Conservation (phyloP, 164 flowering plant genomes). For the Vitis rupestris region DNA sequence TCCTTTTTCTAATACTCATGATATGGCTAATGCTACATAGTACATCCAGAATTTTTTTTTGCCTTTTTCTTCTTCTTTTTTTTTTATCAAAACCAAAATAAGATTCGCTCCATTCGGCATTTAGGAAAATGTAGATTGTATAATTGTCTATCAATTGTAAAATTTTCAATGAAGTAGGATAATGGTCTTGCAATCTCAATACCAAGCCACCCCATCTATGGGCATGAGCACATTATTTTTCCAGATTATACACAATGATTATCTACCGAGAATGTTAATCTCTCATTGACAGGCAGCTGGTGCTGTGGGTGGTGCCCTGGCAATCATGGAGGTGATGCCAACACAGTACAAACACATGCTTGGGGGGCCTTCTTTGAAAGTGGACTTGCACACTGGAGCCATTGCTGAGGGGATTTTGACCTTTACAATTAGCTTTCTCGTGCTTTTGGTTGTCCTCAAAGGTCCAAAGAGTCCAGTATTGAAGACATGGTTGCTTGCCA, state of each 20-base stretch:
- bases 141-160: too few relatives aligned
- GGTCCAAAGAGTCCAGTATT: constrained; percentile 54
- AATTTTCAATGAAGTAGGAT: too few relatives aligned
- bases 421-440: constrained; percentile 57
- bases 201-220: too few relatives aligned
- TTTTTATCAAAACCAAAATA: not conserved
- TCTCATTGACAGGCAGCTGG: constrained; percentile 60
- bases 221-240: too few relatives aligned
- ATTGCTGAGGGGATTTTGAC: constrained; percentile 86
- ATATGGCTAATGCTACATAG: too few relatives aligned
- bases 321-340: constrained; percentile 71
- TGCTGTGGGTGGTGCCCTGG: constrained; percentile 76
- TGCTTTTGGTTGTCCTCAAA: constrained; percentile 52
- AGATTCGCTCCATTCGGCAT: too few relatives aligned
- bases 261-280: not conserved
- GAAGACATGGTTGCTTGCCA: constrained; percentile 63
- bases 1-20: too few relatives aligned
- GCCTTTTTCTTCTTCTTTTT: not conserved
- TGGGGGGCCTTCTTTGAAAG: constrained; percentile 71
- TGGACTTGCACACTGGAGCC: constrained; percentile 81
- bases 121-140: too few relatives aligned
- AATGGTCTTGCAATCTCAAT: too few relatives aligned
- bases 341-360: constrained; percentile 65
- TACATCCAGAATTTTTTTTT: too few relatives aligned
- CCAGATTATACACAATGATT: not conserved